Base-by-base conservation (phyloP, 805 yeast genomes). In the Nakazawaea anatomiae region DNA sequence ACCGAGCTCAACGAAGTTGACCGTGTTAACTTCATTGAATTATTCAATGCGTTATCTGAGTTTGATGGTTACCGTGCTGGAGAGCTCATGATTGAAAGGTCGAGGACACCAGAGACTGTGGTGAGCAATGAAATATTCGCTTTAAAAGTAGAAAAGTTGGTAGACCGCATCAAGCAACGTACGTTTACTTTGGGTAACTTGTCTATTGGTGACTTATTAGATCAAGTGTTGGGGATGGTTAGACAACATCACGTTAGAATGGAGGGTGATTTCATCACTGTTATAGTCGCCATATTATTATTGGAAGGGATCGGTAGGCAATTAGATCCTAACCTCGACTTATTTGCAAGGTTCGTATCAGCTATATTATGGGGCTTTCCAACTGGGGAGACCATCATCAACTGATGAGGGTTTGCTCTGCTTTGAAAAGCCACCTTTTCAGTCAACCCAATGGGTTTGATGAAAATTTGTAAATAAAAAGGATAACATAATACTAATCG, bases 201-300 rank as follows among this genome's bases (percentile, higher is more conserved):
- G 11, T 87, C 92, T 38, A 88, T 94, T 55, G 97, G 98, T 4
- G 97, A 91, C 60, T 71, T 94, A 52, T 72, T 94, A 52, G 94
- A 89, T 58, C 86, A 83, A 60, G 91, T 92, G 75, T 74, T 94
- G 52, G 74, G 83, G 3, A 90, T 94, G 97, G 98, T 94, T 18
- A 74, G 98, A 54, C 72, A 74, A 9, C 99, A 94, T 66, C 99
- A 94, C 66, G 99, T 94, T 27, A 77, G 97, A 62, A 87, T 94
- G 96, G 99, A 94, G 63, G 95, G 96, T 6, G 99, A 94, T 66
- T 94, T 94, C 62, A 83, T 94, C 42, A 89, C 96, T 32, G 96
- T 94, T 28, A 86, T 94, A n/a, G 89, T 94, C 34, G 96, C 98
- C 1, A 90, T 94, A 28, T 69, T 94, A 50, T 72, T 94, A 50